Conservation (phyloP, 371 early-diverging fungal genomes). For the Batkoa obscura region DNA sequence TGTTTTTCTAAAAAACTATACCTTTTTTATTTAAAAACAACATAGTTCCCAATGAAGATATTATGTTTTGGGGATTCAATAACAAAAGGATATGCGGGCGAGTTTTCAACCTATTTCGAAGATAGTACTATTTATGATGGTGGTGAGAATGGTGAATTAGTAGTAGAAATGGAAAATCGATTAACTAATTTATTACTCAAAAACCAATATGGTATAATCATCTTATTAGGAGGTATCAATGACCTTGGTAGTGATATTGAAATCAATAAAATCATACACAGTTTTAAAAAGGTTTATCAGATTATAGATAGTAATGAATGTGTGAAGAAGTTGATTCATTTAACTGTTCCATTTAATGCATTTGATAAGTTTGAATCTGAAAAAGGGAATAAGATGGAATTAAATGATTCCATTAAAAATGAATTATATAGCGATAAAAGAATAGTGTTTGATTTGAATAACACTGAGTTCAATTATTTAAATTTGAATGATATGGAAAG, state of each 20-base stretch:
- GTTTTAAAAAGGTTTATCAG: background rate
- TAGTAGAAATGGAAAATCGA: background rate
- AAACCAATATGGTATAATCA: background rate
- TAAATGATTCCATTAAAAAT: background rate
- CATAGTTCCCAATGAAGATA: too few species aligned
- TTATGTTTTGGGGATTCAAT: too few species aligned
- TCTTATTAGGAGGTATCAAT: background rate
- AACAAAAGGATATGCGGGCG: too few species aligned
- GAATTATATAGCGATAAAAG: background rate
- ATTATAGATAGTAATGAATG: background rate
- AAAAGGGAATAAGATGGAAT: background rate
- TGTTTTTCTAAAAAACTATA: too few species aligned
- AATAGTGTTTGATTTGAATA: background rate
- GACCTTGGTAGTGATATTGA: background rate
- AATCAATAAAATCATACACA: background rate
- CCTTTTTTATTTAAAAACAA: too few species aligned
- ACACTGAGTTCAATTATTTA: background rate
- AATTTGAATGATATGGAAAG: background rate
- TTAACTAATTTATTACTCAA: background rate
- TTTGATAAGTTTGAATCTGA: background rate
- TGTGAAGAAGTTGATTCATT: background rate
- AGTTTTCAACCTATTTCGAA: too few species aligned
- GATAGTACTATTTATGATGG: too few species aligned
- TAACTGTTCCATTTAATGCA: background rate
- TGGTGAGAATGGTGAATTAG: background rate